Conservation (phyloP, 2,329 filamentous ascomycete genomes). For the Botryotinia calthae region DNA sequence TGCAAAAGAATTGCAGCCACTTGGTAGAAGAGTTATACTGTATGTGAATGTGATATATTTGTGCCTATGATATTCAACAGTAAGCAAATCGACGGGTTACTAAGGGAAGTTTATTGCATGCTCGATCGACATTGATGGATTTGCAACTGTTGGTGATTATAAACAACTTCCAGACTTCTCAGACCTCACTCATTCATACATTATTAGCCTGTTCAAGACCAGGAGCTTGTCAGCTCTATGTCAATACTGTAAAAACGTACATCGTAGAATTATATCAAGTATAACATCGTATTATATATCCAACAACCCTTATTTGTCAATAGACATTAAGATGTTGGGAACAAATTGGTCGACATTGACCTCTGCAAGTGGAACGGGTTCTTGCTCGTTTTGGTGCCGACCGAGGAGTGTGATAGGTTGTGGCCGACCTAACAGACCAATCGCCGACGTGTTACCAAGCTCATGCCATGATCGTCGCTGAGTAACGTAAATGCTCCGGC, state of each 20-base stretch:
- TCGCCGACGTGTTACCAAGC: background rate
- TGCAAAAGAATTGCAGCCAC: background rate
- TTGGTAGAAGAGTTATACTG: background rate
- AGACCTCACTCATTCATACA: background rate
- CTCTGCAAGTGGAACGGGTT: background rate
- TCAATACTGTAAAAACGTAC: background rate
- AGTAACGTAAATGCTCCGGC: background rate
- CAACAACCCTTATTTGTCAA: background rate
- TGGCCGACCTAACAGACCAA: background rate
- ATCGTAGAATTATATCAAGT: background rate
- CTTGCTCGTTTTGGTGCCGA: background rate
- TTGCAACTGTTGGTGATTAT: background rate
- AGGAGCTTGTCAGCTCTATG: background rate
- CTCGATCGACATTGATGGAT: background rate
- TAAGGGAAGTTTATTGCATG: background rate
- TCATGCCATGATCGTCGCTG: background rate
- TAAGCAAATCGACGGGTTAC: background rate
- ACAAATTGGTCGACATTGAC: background rate
- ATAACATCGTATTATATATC: background rate
- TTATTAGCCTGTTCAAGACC: no score
- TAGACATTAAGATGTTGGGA: background rate
- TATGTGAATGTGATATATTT: background rate
- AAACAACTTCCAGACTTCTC: background rate
- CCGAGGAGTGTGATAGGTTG: background rate
- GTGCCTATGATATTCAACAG: background rate